Conservation (phyloP, 257 asterid species). For the Capsicum baccatum region DNA sequence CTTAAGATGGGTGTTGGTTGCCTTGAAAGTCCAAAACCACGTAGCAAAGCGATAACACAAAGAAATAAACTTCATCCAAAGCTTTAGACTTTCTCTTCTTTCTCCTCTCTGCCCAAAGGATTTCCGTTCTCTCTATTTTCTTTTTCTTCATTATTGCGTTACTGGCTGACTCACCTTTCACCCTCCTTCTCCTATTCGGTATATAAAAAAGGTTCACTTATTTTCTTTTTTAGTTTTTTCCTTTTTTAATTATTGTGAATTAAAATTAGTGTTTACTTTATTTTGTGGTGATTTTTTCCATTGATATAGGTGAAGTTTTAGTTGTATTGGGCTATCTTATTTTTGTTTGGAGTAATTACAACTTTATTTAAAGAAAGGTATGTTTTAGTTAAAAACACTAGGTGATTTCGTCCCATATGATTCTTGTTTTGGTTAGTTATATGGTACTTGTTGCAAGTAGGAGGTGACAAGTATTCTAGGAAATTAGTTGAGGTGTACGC, state of each 20-base stretch:
- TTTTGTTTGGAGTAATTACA: slow-evolving; percentile 1
- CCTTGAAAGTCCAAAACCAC: not conserved
- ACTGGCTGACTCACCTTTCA: not conserved
- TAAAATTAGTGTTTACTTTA: not conserved
- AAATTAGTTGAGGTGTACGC: too few relatives aligned
- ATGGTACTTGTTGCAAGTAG: too few relatives aligned
- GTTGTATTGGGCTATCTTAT: not conserved
- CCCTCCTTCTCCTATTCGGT: not conserved
- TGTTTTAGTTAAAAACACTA: not conserved
- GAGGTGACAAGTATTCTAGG: too few relatives aligned
- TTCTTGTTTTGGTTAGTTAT: too few relatives aligned
- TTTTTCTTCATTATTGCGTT: not conserved
- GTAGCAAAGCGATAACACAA: not conserved
- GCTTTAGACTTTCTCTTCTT: not conserved
- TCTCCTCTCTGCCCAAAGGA: not conserved
- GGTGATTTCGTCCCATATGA: too few relatives aligned
- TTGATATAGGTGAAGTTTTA: not conserved
- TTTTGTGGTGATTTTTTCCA: not conserved
- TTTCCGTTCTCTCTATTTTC: not conserved
- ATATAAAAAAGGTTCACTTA: not conserved
- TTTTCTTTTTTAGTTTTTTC: not conserved
- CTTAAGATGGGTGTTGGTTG: not conserved
- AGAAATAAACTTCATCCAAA: slow-evolving; percentile 10
- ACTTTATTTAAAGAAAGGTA: not conserved
- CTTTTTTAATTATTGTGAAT: not conserved